Evolutionary conservation across 306 rosid species (phyloP).

Genomic region (Castanopsis chinensis): DNA sequence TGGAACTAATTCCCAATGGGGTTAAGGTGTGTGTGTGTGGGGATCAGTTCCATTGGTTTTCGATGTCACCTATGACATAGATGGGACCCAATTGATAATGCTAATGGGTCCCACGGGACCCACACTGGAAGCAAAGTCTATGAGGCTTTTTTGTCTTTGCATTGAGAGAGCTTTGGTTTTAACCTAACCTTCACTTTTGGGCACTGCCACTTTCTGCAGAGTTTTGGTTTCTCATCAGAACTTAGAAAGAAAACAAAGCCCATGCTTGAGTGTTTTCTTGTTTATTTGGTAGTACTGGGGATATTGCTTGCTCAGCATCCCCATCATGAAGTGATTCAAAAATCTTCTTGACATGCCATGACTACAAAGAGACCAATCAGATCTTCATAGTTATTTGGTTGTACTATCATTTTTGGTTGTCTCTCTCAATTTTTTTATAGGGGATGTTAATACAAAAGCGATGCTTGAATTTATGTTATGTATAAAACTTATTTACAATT

Average conservation of each 20-base stretch:
- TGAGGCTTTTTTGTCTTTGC: neutral
- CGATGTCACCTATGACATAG: constrained; percentile 9
- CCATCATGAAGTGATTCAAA: neutral
- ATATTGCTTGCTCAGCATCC: neutral
- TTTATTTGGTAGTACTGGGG: no score
- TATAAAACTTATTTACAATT: no score
- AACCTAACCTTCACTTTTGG: neutral
- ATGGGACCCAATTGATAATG: neutral
- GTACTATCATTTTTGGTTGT: no score
- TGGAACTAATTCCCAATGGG: neutral
- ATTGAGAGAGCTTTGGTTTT: neutral
- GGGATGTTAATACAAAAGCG: no score
- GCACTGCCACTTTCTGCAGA: neutral
- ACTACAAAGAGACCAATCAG: neutral
- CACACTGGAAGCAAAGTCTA: neutral
- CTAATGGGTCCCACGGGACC: neutral
- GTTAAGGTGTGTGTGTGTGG: neutral
- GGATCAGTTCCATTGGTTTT: neutral
- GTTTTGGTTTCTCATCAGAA: neutral
- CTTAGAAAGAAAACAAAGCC: neutral
- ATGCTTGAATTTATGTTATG: neutral
- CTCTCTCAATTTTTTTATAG: no score
- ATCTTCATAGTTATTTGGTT: neutral
- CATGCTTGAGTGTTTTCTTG: neutral
- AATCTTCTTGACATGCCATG: neutral